A percentile compares a stretch with the other conserved stretches of the same genome.
Evolutionary conservation across 2,329 filamentous ascomycete species (phyloP).

Genomic region (Akanthomyces lecanii): DNA sequence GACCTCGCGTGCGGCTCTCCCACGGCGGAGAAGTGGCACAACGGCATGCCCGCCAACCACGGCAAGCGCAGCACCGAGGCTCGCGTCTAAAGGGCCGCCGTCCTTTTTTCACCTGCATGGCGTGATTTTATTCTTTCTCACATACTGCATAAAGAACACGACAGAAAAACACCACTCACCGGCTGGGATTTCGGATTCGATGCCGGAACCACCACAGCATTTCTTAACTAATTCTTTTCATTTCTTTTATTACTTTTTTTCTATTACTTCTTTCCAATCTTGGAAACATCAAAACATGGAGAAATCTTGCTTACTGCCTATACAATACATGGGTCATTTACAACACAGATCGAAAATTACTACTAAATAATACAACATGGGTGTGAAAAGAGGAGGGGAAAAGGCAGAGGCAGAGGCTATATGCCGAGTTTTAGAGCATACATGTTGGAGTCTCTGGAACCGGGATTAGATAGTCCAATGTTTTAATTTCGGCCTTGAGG

Average conservation of each 20-base stretch:
- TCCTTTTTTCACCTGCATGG: too few species aligned
- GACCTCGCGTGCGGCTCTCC: conserved; percentile 36
- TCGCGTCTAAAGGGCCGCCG: too few species aligned
- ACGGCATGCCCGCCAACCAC: conserved; percentile 10
- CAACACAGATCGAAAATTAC: too few species aligned
- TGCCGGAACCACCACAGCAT: not conserved
- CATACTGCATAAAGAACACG: not conserved
- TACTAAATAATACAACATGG: too few species aligned
- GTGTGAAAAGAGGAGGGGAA: too few species aligned
- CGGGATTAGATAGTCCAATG: too few species aligned
- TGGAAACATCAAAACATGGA: not conserved
- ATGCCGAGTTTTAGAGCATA: not conserved
- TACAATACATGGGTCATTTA: not conserved
- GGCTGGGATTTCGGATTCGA: not conserved
- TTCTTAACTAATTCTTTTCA: not conserved
- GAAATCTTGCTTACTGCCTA: not conserved
- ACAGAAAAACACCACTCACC: not conserved
- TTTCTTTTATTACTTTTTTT: not conserved
- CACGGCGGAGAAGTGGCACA: conserved; percentile 23
- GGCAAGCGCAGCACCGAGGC: not conserved
- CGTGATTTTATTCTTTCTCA: too few species aligned
- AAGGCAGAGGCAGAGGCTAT: not conserved
- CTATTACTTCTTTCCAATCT: not conserved
- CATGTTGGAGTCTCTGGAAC: too few species aligned
- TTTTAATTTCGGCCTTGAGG: too few species aligned